Evolutionary conservation across 768 basidiomycete species (phyloP).

Genomic region (Inosperma sp.): DNA sequence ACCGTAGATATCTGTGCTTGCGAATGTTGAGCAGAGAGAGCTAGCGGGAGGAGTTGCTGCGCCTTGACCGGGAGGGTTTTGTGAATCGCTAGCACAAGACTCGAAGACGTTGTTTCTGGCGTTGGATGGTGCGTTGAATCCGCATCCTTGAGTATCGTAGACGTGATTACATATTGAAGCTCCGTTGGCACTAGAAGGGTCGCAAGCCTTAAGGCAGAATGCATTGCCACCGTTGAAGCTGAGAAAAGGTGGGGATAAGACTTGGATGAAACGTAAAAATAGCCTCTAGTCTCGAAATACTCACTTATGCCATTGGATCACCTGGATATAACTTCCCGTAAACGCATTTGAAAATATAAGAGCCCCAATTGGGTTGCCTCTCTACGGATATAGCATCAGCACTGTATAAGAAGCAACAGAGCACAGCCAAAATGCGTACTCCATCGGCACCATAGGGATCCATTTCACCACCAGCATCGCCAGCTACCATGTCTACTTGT

Average conservation of each 20-base stretch:
- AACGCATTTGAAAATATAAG: slow-evolving; percentile 58
- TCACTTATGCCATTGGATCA: slow-evolving; percentile 64
- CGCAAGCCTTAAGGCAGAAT: slow-evolving; percentile 74
- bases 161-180: slow-evolving; percentile 61
- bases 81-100: slow-evolving; percentile 55
- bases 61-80: slow-evolving; percentile 21
- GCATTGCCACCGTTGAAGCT: slow-evolving; percentile 26
- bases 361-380: slow-evolving; percentile 74
- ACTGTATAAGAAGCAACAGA: background rate
- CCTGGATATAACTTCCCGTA: slow-evolving; percentile 43
- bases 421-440: slow-evolving; percentile 13
- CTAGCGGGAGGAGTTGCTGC: slow-evolving; percentile 32
- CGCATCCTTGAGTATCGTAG: slow-evolving; percentile 69
- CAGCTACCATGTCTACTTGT: slow-evolving; percentile 44
- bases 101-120: slow-evolving; percentile 59
- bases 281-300: slow-evolving; percentile 53
- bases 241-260: background rate
- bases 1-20: slow-evolving; percentile 28
- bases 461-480: slow-evolving; percentile 70
- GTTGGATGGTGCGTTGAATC: slow-evolving; percentile 64
- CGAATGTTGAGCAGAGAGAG: slow-evolving; percentile 31
- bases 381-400: slow-evolving; percentile 37
- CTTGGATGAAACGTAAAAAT: slow-evolving; percentile 57
- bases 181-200: slow-evolving; percentile 47
- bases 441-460: slow-evolving; percentile 68